Percentiles rank a stretch among this genome's conserved stretches.
phyloP scores from a whole-genome alignment of 2,329 filamentous ascomycete genomes.

The Penicillium sp. region DNA sequence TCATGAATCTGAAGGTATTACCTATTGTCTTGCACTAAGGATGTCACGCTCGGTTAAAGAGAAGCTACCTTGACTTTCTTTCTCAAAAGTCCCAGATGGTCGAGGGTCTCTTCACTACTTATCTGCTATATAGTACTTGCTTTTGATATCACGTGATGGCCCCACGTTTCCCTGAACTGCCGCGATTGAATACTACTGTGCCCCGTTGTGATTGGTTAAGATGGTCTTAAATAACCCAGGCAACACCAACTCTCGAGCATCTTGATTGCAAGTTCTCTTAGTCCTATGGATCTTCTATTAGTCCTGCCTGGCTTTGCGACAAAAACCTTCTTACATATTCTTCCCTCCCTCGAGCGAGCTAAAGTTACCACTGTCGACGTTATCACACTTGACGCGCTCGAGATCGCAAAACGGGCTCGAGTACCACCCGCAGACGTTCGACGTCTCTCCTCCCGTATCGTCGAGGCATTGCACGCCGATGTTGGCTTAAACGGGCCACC shows the following conservation, averaged over 20 bases:
- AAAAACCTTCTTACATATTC: slow-evolving; percentile 68
- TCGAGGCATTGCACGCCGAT: slow-evolving; percentile 66
- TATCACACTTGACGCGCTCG: slow-evolving; percentile 74
- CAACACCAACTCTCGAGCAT: slow-evolving; percentile 1
- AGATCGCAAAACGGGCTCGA: slow-evolving; percentile 82
- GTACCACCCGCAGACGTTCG: slow-evolving; percentile 78
- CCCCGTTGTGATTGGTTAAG: slow-evolving; percentile 16
- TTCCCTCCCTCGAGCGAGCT: slow-evolving; percentile 77
- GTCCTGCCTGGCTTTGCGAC: slow-evolving; percentile 78
- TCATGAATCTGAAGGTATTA: no score
- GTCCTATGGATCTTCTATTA: slow-evolving; percentile 67
- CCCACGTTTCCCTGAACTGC: not conserved
- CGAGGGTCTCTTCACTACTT: not conserved
- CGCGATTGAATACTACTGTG: not conserved
- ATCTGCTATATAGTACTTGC: not conserved
- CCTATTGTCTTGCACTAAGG: slow-evolving; percentile 68
- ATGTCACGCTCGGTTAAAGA: slow-evolving; percentile 87
- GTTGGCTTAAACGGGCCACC: slow-evolving; percentile 44
- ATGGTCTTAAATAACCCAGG: slow-evolving; percentile 12
- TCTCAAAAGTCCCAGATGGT: not conserved
- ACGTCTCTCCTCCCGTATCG: slow-evolving; percentile 66
- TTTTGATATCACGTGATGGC: not conserved
- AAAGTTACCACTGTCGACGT: slow-evolving; percentile 78
- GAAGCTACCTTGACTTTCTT: slow-evolving; percentile 71
- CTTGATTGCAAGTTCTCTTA: slow-evolving; percentile 8